Conservation (phyloP, 176 grass and related monocot species). For the Avena eriantha region DNA sequence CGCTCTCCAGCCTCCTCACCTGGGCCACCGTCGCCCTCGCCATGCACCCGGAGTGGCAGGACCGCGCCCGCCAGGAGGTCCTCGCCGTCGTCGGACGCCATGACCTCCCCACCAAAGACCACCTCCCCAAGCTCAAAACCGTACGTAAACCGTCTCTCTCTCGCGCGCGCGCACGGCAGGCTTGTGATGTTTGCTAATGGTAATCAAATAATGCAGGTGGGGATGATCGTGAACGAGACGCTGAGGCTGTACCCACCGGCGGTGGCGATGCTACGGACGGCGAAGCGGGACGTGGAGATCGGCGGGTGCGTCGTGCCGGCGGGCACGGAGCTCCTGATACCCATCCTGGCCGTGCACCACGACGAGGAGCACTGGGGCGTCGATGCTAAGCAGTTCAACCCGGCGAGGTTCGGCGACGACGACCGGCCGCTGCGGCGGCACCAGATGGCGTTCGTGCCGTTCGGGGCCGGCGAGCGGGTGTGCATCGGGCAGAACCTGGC, state of each 20-base stretch:
- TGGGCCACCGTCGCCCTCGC: conserved; percentile 92
- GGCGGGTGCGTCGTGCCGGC: conserved; percentile 76
- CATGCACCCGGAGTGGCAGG: conserved; percentile 97
- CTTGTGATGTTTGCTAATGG: too few relatives aligned
- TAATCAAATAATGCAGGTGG: conserved; percentile 42
- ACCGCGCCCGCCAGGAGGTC: conserved; percentile 80
- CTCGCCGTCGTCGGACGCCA: conserved; percentile 64
- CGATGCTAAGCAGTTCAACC: conserved; percentile 79
- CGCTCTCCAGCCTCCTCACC: conserved; percentile 73
- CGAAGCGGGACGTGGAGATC: conserved; percentile 73
- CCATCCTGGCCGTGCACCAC: conserved; percentile 94
- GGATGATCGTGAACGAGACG: conserved; percentile 89
- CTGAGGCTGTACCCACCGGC: conserved; percentile 88
- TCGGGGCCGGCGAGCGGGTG: conserved; percentile 73
- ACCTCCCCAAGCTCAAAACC: conserved; percentile 78
- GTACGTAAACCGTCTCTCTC: too few relatives aligned
- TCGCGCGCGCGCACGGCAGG: too few relatives aligned
- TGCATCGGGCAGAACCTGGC: conserved; percentile 98
- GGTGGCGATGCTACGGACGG: conserved; percentile 80
- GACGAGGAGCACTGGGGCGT: conserved; percentile 73
- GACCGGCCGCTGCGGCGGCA: conserved; percentile 30
- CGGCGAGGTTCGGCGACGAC: conserved; percentile 59
- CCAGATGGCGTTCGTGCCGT: conserved; percentile 86
- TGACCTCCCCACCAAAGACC: conserved; percentile 64
- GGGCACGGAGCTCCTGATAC: conserved; percentile 86